Evolutionary conservation across 2,329 filamentous ascomycete genomes (phyloP).

Genomic region (Ophiobolus disseminans): DNA sequence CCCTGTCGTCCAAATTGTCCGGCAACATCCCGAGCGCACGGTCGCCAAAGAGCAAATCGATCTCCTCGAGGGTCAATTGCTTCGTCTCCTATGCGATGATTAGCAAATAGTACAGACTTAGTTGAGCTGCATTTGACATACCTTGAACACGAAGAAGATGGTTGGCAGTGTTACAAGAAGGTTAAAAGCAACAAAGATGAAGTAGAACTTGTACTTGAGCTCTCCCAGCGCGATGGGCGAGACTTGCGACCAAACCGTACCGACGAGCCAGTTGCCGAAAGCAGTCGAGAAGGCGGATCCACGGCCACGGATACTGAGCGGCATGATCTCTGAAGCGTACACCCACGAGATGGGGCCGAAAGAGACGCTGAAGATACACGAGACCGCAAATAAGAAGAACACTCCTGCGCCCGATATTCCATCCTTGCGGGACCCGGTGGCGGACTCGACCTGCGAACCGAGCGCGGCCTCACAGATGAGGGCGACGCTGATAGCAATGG

Average conservation of each 20-base stretch:
- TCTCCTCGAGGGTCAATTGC: constrained; percentile 62
- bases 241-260: constrained; percentile 66
- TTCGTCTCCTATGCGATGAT: constrained; percentile 41
- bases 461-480: constrained; percentile 67
- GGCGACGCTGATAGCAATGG: constrained; percentile 62
- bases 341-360: constrained; percentile 61
- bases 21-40: constrained; percentile 57
- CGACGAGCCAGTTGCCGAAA: constrained; percentile 66
- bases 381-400: constrained; percentile 67
- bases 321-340: constrained; percentile 69
- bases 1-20: constrained; percentile 49
- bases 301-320: constrained; percentile 68
- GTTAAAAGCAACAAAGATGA: constrained; percentile 64
- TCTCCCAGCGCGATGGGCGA: constrained; percentile 59
- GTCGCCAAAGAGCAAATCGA: constrained; percentile 64
- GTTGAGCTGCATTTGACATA: constrained; percentile 9
- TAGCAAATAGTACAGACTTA: neutral
- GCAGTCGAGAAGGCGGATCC: constrained; percentile 66
- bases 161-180: constrained; percentile 53
- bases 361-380: constrained; percentile 44
- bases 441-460: constrained; percentile 46
- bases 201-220: constrained; percentile 64
- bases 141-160: constrained; percentile 60
- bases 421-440: constrained; percentile 42
- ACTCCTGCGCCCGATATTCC: constrained; percentile 66